These are phyloP conservation scores for Fusarium algeriense DNA, from an alignment of 2,329 filamentous ascomycete species.

Conservation along the genomic window DNA sequence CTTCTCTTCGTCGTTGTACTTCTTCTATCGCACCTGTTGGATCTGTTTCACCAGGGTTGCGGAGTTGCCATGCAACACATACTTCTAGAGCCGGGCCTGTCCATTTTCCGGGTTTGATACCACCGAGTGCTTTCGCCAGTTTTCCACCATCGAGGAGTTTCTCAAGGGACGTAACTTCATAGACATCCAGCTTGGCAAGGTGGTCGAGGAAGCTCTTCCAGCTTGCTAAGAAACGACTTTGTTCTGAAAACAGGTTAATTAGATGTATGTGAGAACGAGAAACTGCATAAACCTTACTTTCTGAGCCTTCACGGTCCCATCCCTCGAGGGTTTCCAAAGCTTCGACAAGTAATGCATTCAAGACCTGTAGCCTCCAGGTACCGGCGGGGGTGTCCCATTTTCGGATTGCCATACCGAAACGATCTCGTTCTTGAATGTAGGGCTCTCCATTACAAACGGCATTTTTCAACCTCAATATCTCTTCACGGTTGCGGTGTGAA, in stretches of 20 bases:
- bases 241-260: conserved; percentile 51
- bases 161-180: conserved; percentile 69
- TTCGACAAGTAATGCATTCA: conserved; percentile 77
- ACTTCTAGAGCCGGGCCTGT: conserved; percentile 82
- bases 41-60: conserved; percentile 77
- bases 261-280: conserved; percentile 35
- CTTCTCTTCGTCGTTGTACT: conserved; percentile 63
- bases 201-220: conserved; percentile 71
- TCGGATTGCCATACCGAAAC: conserved; percentile 79
- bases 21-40: conserved; percentile 69
- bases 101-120: conserved; percentile 83
- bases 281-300: conserved; percentile 53
- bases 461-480: conserved; percentile 73
- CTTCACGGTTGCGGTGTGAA: conserved; percentile 70
- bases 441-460: conserved; percentile 61
- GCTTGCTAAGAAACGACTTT: conserved; percentile 59
- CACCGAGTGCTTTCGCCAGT: conserved; percentile 75
- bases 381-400: conserved; percentile 72
- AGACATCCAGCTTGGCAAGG: conserved; percentile 65
- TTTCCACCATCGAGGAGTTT: conserved; percentile 80
- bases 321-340: conserved; percentile 58
- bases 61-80: conserved; percentile 88
- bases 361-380: conserved; percentile 78
- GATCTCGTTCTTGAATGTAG: conserved; percentile 67
- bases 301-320: conserved; percentile 47